Conservation (phyloP, 1,139 yeast species). For the Scheffersomyces segobiensis region DNA sequence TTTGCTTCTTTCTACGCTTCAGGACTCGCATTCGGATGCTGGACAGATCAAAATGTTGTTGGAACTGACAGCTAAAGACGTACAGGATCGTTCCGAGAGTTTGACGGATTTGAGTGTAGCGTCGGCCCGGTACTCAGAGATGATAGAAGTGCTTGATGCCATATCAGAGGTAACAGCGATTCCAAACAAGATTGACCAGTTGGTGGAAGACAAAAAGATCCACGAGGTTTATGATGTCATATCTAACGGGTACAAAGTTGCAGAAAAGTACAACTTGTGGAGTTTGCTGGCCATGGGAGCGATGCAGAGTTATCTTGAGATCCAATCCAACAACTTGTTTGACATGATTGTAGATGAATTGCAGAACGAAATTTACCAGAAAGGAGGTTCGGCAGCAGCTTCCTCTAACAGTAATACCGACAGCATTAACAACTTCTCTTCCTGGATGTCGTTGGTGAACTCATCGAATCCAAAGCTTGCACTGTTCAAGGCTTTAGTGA, state of each 20-base stretch:
- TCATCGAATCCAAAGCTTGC: conserved; percentile 34
- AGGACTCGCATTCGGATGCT: conserved; percentile 55
- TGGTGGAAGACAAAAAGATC: conserved; percentile 67
- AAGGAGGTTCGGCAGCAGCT: conserved; percentile 20
- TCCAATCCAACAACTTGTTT: conserved; percentile 66
- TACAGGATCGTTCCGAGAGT: conserved; percentile 55
- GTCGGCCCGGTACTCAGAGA: conserved; percentile 62
- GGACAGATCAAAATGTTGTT: conserved; percentile 37
- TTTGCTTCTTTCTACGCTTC: conserved; percentile 50
- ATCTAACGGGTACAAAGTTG: conserved; percentile 53
- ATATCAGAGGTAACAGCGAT: conserved; percentile 61
- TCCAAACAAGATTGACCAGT: conserved; percentile 65
- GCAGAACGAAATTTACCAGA: conserved; percentile 69
- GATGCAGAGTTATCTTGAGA: conserved; percentile 56
- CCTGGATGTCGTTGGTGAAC: conserved; percentile 31
- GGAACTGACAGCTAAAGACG: conserved; percentile 51
- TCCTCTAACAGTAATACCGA: conserved; percentile 4
- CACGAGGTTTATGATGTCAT: conserved; percentile 67
- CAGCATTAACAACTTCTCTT: conserved; percentile 9
- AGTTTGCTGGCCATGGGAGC: conserved; percentile 60
- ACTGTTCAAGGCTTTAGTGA: conserved; percentile 35
- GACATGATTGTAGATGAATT: conserved; percentile 78
- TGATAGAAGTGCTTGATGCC: conserved; percentile 71
- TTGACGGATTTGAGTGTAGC: conserved; percentile 66
- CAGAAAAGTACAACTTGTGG: conserved; percentile 63